Percentiles rank a stretch among this genome's conserved stretches.
phyloP scores from a whole-genome alignment of 2,329 filamentous ascomycete species.

The Fusarium sp. region DNA sequence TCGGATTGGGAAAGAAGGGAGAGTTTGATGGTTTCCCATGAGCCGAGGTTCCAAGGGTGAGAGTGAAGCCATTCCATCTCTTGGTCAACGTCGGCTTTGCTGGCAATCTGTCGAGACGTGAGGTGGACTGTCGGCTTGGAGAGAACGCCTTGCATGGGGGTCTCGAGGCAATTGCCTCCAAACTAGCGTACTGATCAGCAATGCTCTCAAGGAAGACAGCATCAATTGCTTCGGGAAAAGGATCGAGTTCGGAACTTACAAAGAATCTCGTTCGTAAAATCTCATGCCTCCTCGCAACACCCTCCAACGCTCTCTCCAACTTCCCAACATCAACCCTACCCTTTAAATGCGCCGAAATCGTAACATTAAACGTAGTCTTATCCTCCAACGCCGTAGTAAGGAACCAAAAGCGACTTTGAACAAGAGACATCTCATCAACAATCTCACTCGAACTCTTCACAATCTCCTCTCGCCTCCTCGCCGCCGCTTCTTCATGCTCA shows the following conservation, averaged over 20 bases:
- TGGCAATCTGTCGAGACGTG: not conserved
- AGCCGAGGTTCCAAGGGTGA: not conserved
- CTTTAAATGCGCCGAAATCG: constrained; percentile 5
- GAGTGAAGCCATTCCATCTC: not conserved
- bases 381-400: constrained; percentile 10
- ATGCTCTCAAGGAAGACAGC: accelerated
- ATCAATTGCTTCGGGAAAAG: accelerated
- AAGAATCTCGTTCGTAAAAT: constrained; percentile 8
- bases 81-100: not conserved
- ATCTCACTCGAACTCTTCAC: not conserved
- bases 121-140: not conserved
- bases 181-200: not conserved
- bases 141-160: not conserved
- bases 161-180: not conserved
- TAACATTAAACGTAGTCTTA: constrained; percentile 6
- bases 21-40: constrained; percentile 5
- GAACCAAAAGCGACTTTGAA: constrained; percentile 7
- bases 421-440: constrained; percentile 10
- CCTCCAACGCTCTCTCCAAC: not conserved
- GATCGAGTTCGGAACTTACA: not conserved
- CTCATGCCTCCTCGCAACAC: not conserved
- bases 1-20: not conserved
- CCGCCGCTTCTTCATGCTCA: not conserved
- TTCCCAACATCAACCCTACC: not conserved
- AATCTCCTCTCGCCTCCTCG: not conserved